Conservation (phyloP, 805 yeast genomes). For the Saccharomycopsis vini region DNA sequence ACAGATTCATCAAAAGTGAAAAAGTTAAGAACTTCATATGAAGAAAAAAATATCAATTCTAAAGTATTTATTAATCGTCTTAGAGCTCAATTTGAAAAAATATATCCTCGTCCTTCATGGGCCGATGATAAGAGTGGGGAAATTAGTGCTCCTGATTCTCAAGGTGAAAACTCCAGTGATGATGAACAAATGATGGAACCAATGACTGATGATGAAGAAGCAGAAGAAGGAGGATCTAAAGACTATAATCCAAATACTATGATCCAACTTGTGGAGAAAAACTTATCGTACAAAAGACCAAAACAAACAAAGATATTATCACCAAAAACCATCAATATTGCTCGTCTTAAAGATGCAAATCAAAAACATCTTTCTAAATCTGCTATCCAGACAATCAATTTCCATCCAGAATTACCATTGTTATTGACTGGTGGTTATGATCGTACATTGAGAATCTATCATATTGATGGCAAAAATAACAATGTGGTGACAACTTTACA, state of each 20-base stretch:
- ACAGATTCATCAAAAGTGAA: constrained; percentile 48
- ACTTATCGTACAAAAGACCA: constrained; percentile 20
- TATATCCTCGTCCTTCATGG: constrained; percentile 87
- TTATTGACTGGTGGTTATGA: constrained; percentile 90
- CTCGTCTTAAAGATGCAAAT: constrained; percentile 85
- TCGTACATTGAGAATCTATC: constrained; percentile 75
- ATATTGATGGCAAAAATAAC: constrained; percentile 81
- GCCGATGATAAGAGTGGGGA: constrained; percentile 33
- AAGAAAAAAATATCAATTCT: constrained; percentile 49
- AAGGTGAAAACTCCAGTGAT: constrained; percentile 20
- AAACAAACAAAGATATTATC: constrained; percentile 52
- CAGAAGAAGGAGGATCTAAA: constrained; percentile 21
- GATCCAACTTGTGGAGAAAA: constrained; percentile 27
- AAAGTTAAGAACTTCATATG: constrained; percentile 58
- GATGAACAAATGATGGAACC: neutral
- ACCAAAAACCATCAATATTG: constrained; percentile 60
- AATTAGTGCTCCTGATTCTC: constrained; percentile 26
- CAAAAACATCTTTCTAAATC: constrained; percentile 57
- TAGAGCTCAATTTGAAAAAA: constrained; percentile 58
- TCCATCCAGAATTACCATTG: constrained; percentile 70
- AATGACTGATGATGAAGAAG: constrained; percentile 22
- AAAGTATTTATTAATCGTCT: constrained; percentile 52
- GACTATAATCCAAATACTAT: constrained; percentile 27
- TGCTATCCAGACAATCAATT: constrained; percentile 76
- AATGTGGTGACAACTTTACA: constrained; percentile 75